Conservation (phyloP, 345 rosid genomes). For the Nasturtium officinale region DNA sequence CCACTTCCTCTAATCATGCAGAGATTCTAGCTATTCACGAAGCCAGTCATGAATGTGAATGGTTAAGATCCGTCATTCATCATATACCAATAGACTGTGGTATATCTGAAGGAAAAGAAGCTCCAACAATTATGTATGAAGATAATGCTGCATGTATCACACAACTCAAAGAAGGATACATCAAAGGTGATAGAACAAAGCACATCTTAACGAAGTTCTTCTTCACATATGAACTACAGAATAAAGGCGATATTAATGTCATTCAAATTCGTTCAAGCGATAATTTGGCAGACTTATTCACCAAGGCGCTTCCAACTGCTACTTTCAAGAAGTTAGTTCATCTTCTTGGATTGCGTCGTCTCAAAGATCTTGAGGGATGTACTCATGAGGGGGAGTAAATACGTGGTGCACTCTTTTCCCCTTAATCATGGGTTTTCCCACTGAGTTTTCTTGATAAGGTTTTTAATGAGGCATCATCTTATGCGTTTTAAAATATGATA, state of each 20-base stretch:
- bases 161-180: not conserved
- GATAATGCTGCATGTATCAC: not conserved
- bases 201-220: not conserved
- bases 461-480: not conserved
- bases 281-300: not conserved
- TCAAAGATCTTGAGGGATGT: not conserved
- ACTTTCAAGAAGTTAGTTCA: not conserved
- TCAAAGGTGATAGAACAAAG: not conserved
- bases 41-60: too few species aligned
- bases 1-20: not conserved
- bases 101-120: not conserved
- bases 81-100: too few species aligned
- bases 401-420: not conserved
- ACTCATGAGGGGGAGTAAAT: not conserved
- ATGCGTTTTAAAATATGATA: too few species aligned
- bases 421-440: too few species aligned
- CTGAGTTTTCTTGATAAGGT: too few species aligned
- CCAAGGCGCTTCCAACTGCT: not conserved
- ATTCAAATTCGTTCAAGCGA: not conserved
- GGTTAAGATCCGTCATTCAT: too few species aligned
- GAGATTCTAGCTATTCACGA: too few species aligned
- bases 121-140: not conserved
- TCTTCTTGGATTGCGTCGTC: not conserved
- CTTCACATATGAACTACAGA: not conserved
- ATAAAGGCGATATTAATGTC: not conserved